Evolutionary conservation across 2,329 filamentous ascomycete species (phyloP).

Genomic region (Chrysoporthe austroafricana): DNA sequence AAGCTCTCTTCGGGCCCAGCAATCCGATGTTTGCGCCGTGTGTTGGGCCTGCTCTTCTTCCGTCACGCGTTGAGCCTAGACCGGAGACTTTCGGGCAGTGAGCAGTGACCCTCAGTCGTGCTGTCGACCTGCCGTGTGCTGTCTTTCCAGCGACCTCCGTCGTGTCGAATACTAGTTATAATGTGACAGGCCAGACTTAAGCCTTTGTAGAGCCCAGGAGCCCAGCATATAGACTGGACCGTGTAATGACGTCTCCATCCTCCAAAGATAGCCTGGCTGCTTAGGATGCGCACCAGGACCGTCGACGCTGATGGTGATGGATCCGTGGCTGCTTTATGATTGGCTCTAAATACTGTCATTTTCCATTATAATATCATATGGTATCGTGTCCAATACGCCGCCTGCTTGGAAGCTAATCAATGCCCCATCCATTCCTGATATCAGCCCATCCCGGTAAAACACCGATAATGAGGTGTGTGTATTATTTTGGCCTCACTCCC

Average conservation of each 20-base stretch:
- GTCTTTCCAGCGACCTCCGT: too few species aligned
- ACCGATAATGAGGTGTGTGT: not conserved
- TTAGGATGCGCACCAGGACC: too few species aligned
- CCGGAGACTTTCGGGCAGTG: too few species aligned
- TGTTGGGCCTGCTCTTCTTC: not conserved
- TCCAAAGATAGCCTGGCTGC: too few species aligned
- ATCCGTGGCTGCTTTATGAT: not conserved
- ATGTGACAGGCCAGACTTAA: too few species aligned
- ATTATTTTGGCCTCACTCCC: not conserved
- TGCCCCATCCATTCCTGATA: not conserved
- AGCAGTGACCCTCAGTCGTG: too few species aligned
- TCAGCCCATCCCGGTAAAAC: not conserved
- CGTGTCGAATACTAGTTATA: too few species aligned
- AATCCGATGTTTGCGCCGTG: not conserved
- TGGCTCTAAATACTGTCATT: not conserved
- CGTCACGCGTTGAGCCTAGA: not conserved
- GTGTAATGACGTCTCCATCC: too few species aligned
- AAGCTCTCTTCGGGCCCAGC: not conserved
- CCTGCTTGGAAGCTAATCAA: not conserved
- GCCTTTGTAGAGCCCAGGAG: too few species aligned
- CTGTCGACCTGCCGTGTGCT: too few species aligned
- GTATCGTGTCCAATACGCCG: conserved; percentile 3
- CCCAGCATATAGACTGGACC: too few species aligned
- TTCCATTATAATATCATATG: conserved; percentile 1
- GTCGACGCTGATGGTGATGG: not conserved